Evolutionary conservation across 306 rosid species (phyloP), one percentile per base, ranked within the genome.

Genomic region (Begonia peltatifolia): DNA sequence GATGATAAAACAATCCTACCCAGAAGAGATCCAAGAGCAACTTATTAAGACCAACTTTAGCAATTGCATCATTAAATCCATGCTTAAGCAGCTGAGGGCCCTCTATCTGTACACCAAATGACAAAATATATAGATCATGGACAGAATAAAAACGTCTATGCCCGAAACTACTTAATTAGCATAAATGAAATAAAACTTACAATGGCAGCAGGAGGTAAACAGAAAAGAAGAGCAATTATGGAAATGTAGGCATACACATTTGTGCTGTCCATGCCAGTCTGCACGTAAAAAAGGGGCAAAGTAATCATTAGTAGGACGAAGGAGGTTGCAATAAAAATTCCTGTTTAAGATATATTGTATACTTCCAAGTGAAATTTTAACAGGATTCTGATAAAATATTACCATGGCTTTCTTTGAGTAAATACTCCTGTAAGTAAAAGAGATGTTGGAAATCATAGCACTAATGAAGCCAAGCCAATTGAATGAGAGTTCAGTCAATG

Each of bases 361-460:
- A 30, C 38, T 30, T 30, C 9, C 9, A 30, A 30, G 38, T 30
- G 38, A 25, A 25, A 25, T 25, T 25, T 25, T 25, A 25, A 25
- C 35, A 25, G 35, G 35, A 25, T 25, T 25, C 35, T 3, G 2
- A 25, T 17, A 25, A 25, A 3, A 5, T 30, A 30, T 71, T 71
- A 83, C 93, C 93, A 79, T 83, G 60, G 93, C 87, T 63, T 79
- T 79, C 73, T 83, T 79, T 3, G 93, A 83, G 52, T 89, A 89
- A 61, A 89, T 77, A 50, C 97, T 89, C 67, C 97, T 63, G 72
- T 89, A 89, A 46, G 97, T 84, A 65, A 89, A 89, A 25, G 97
- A 80, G 60, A 89, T 78, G 71, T 89, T 89, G 56, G 95, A 89
- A 70, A 89, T 72, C 97, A 89, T 89, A 14, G 97, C 97, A 70